A percentile compares a stretch with the other conserved stretches of the same genome.
Evolutionary conservation across 2,329 filamentous ascomycete species (phyloP).

Genomic region (Talaromyces amestolkiae): DNA sequence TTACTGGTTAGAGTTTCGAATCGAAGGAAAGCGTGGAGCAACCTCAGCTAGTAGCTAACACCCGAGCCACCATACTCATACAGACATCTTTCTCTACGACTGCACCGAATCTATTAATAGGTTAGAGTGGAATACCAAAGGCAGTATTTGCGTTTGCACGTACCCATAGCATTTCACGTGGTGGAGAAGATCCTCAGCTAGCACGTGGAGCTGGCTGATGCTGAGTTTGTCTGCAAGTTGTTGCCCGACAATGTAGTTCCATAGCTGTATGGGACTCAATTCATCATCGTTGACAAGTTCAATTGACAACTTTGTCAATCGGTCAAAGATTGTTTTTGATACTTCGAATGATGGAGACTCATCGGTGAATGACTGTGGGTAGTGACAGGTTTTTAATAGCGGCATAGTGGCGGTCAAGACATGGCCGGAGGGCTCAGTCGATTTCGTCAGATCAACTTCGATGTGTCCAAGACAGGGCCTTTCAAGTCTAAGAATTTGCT

Average conservation of each 20-base stretch:
- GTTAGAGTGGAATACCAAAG: not conserved
- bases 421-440: slow-evolving; percentile 26
- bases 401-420: slow-evolving; percentile 31
- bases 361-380: slow-evolving; percentile 13
- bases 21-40: not conserved
- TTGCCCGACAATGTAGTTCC: slow-evolving; percentile 30
- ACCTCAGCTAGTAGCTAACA: not conserved
- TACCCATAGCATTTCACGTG: slow-evolving; percentile 36
- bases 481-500: slow-evolving; percentile 29
- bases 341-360: slow-evolving; percentile 18
- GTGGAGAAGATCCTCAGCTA: slow-evolving; percentile 27
- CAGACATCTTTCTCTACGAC: slow-evolving; percentile 7
- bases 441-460: slow-evolving; percentile 22
- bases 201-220: slow-evolving; percentile 21
- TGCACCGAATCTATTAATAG: slow-evolving; percentile 1
- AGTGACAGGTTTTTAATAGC: slow-evolving; percentile 24
- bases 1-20: not conserved
- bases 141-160: slow-evolving; percentile 8
- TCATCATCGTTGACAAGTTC: slow-evolving; percentile 25
- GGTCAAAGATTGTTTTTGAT: slow-evolving; percentile 20
- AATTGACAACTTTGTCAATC: slow-evolving; percentile 20
- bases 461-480: slow-evolving; percentile 35
- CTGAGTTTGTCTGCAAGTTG: slow-evolving; percentile 25
- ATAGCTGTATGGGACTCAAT: slow-evolving; percentile 37
- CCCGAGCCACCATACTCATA: not conserved